Percentiles rank a stretch among this genome's conserved stretches.
Evolutionary conservation across 108 stramenopile genomes (phyloP).

Genomic region (Mediolabrus comicus): DNA sequence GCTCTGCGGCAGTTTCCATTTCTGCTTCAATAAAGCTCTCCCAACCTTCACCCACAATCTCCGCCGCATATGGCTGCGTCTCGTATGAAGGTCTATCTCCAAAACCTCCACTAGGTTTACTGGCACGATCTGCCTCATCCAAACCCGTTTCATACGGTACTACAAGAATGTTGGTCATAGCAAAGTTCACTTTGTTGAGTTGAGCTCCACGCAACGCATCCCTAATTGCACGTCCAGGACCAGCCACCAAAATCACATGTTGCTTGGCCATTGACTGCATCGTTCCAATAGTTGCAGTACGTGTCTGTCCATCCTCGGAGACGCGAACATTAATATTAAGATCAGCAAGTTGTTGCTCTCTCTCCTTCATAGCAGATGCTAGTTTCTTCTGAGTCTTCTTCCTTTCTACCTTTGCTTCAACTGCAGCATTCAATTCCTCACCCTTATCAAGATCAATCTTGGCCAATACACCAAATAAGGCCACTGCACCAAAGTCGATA

Average conservation of each 20-base stretch:
- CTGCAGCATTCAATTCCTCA: slow-evolving; percentile 52
- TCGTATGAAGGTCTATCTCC: slow-evolving; percentile 72
- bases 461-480: slow-evolving; percentile 57
- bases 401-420: slow-evolving; percentile 63
- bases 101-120: slow-evolving; percentile 66
- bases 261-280: slow-evolving; percentile 73
- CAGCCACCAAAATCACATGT: slow-evolving; percentile 82
- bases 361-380: slow-evolving; percentile 52
- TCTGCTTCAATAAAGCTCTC: slow-evolving; percentile 66
- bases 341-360: slow-evolving; percentile 47
- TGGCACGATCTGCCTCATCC: slow-evolving; percentile 27
- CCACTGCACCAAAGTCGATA: slow-evolving; percentile 85
- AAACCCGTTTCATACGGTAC: slow-evolving; percentile 77
- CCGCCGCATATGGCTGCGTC: slow-evolving; percentile 78
- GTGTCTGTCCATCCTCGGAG: slow-evolving; percentile 50
- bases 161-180: slow-evolving; percentile 74
- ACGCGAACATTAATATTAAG: slow-evolving; percentile 64
- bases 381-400: slow-evolving; percentile 59
- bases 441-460: slow-evolving; percentile 70
- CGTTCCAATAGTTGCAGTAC: slow-evolving; percentile 50
- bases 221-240: slow-evolving; percentile 66
- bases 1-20: slow-evolving; percentile 69
- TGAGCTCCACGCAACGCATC: slow-evolving; percentile 82
- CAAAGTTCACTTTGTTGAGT: slow-evolving; percentile 80
- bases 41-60: slow-evolving; percentile 71